Evolutionary conservation across 2,329 filamentous ascomycete species (phyloP).

Genomic region (Colletotrichum liriopes): DNA sequence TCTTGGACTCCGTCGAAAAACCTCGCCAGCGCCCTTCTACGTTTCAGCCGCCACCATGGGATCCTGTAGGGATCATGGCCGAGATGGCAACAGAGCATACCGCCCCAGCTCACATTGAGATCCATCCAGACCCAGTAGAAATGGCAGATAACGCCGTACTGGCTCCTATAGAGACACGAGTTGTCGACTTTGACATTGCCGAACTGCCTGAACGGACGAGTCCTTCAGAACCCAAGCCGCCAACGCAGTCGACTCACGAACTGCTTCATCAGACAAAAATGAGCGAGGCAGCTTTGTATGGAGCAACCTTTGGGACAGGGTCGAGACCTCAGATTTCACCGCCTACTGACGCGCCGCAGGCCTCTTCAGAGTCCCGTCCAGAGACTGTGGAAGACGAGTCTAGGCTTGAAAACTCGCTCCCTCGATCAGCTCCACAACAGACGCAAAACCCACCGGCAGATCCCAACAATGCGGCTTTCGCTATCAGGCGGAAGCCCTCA

Average conservation of each 20-base stretch:
- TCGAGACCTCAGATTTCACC: conserved; percentile 35
- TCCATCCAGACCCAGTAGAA: conserved; percentile 62
- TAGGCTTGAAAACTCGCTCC: neutral
- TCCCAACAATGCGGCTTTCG: neutral
- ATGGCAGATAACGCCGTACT: conserved; percentile 58
- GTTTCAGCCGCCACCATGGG: conserved; percentile 46
- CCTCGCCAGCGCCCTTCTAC: conserved; percentile 50
- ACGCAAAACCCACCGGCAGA: neutral
- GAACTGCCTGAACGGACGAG: conserved; percentile 58
- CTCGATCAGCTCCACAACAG: neutral
- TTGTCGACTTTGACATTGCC: conserved; percentile 49
- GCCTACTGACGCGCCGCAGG: neutral
- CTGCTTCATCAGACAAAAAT: conserved; percentile 42
- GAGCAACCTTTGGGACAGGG: conserved; percentile 41
- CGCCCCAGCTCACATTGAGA: conserved; percentile 57
- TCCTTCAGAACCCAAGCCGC: conserved; percentile 47
- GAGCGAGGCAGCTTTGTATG: conserved; percentile 35
- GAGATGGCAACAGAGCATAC: conserved; percentile 65
- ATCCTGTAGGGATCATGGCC: conserved; percentile 62
- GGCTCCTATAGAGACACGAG: conserved; percentile 54
- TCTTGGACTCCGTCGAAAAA: conserved; percentile 55
- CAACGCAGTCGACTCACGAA: conserved; percentile 14
- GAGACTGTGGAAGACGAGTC: neutral
- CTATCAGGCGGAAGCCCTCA: conserved; percentile 40
- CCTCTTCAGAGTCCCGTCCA: neutral